Evolutionary conservation across 371 early-diverging fungal species (phyloP).

Genomic region (Mortierella sp.): DNA sequence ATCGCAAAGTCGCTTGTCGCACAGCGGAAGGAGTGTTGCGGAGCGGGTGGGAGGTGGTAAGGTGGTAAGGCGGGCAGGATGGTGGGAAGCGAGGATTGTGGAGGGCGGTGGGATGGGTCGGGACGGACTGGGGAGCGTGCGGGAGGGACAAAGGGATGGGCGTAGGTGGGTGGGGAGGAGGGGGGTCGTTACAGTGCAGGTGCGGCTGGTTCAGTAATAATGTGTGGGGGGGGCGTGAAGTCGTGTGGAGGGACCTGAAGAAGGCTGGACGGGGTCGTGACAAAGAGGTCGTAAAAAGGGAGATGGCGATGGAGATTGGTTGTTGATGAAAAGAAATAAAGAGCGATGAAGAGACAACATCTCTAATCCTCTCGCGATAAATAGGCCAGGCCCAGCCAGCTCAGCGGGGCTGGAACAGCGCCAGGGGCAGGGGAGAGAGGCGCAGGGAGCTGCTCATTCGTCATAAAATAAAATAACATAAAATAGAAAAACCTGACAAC

Average conservation of each 20-base stretch:
- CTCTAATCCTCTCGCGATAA: no score
- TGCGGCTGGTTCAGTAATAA: no score
- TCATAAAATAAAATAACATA: no score
- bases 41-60: constrained; percentile 18
- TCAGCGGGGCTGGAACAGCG: no score
- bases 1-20: background rate
- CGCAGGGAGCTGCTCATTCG: no score
- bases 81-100: background rate
- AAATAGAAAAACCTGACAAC: no score
- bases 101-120: background rate
- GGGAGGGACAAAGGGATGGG: background rate
- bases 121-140: background rate
- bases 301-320: background rate
- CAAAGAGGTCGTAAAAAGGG: background rate
- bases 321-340: constrained; percentile 1
- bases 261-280: constrained; percentile 10
- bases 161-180: background rate
- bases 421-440: no score
- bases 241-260: background rate
- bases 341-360: background rate
- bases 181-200: no score
- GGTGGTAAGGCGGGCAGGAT: background rate
- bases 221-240: background rate
- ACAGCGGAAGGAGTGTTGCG: constrained; percentile 1
- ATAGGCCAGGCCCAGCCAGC: no score